These are phyloP conservation scores for Xerophyta viscosa DNA, from an alignment of 106 monocot species.

Conservation along the genomic window DNA sequence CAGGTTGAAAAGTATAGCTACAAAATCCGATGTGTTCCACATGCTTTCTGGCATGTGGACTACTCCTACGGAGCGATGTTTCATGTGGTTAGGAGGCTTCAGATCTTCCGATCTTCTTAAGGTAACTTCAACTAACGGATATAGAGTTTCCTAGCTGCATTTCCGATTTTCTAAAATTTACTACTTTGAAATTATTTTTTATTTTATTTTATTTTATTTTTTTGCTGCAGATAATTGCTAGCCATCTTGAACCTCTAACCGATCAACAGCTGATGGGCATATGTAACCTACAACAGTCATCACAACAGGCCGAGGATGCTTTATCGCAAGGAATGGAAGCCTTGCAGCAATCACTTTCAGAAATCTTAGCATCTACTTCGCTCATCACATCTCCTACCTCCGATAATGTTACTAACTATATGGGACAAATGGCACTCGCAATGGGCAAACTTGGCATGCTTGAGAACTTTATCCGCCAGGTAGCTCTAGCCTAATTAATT, in stretches of 20 bases:
- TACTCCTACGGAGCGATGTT: constrained; percentile 81
- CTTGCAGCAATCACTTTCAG: constrained; percentile 74
- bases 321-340: constrained; percentile 96
- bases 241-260: constrained; percentile 76
- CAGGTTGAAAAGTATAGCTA: constrained; percentile 56
- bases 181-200: neutral
- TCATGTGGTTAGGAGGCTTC: constrained; percentile 96
- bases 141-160: too few species aligned
- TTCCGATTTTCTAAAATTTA: neutral
- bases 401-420: constrained; percentile 80
- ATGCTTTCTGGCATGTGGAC: constrained; percentile 96
- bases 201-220: neutral
- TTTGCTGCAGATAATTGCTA: constrained; percentile 66
- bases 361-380: constrained; percentile 58
- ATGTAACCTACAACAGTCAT: constrained; percentile 89
- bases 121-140: too few species aligned
- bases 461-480: constrained; percentile 89
- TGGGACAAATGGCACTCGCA: constrained; percentile 77
- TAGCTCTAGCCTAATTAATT: constrained; percentile 9
- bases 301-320: constrained; percentile 89
- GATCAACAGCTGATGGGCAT: constrained; percentile 91
- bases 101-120: constrained; percentile 79
- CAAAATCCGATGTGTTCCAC: constrained; percentile 78
- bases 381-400: constrained; percentile 22
- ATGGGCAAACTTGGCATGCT: constrained; percentile 78